These are phyloP conservation scores for Teratosphaeria pseudoeucalypti DNA, from an alignment of 2,329 filamentous ascomycete genomes.

Conservation along the genomic window DNA sequence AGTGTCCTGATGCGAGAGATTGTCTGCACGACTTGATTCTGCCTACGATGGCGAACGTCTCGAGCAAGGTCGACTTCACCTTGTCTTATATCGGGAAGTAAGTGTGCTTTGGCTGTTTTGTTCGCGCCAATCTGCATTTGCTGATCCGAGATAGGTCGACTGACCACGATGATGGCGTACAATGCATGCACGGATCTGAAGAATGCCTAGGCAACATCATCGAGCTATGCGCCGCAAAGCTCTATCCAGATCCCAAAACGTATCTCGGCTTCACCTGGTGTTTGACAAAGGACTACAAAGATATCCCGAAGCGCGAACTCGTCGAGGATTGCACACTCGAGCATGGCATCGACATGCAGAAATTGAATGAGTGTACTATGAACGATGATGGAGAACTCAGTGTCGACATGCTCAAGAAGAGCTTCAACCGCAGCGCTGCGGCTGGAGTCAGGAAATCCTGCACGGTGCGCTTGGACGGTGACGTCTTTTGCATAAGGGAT, in stretches of 20 bases:
- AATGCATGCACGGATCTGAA: slow-evolving; percentile 77
- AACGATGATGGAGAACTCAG: slow-evolving; percentile 64
- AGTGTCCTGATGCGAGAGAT: slow-evolving; percentile 77
- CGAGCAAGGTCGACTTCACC: slow-evolving; percentile 79
- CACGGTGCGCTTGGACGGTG: slow-evolving; percentile 55
- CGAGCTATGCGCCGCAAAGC: slow-evolving; percentile 75
- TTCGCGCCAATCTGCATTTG: background rate
- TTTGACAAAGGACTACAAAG: slow-evolving; percentile 60
- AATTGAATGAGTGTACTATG: slow-evolving; percentile 72
- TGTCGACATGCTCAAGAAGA: slow-evolving; percentile 55
- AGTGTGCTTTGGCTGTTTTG: slow-evolving; percentile 15
- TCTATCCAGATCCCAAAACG: slow-evolving; percentile 77
- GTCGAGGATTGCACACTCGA: slow-evolving; percentile 83
- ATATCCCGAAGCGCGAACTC: slow-evolving; percentile 69
- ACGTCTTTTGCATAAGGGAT: slow-evolving; percentile 78
- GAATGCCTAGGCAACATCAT: slow-evolving; percentile 94
- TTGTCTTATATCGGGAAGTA: slow-evolving; percentile 82
- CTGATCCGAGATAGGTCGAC: slow-evolving; percentile 37
- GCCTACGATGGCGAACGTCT: slow-evolving; percentile 72
- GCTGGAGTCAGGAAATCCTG: slow-evolving; percentile 38
- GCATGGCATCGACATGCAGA: slow-evolving; percentile 74
- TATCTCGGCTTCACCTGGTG: slow-evolving; percentile 93
- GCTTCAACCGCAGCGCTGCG: slow-evolving; percentile 51
- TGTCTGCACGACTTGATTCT: slow-evolving; percentile 73
- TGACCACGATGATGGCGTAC: slow-evolving; percentile 68